A percentile compares a stretch with the other conserved stretches of the same genome.
phyloP scores from a whole-genome alignment of 1,139 yeast genomes.

The Taphrina deformans region DNA sequence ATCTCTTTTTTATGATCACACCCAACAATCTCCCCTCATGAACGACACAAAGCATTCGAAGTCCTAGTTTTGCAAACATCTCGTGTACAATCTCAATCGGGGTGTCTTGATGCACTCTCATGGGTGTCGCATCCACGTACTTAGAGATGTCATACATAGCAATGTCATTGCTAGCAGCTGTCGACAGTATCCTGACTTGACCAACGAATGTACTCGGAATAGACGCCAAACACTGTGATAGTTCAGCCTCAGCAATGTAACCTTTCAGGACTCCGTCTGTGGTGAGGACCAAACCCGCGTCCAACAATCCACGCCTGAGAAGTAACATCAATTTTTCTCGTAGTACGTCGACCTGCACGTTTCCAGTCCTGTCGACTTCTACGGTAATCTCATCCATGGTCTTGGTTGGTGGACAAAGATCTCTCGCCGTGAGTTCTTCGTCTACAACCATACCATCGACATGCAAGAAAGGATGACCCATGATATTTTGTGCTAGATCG shows the following conservation, averaged over 20 bases:
- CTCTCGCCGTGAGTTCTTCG: slow-evolving; percentile 12
- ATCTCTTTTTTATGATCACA: slow-evolving; percentile 18
- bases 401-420: slow-evolving; percentile 17
- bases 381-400: slow-evolving; percentile 21
- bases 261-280: slow-evolving; percentile 29
- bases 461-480: slow-evolving; percentile 28
- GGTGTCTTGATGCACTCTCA: slow-evolving; percentile 34
- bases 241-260: slow-evolving; percentile 30
- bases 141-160: not conserved
- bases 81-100: slow-evolving; percentile 35
- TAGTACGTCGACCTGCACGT: not conserved
- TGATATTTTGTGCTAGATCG: slow-evolving; percentile 27
- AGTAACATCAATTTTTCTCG: slow-evolving; percentile 14
- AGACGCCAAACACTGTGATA: not conserved
- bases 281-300: slow-evolving; percentile 33
- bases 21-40: slow-evolving; percentile 30
- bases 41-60: slow-evolving; percentile 32
- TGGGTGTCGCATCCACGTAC: slow-evolving; percentile 30
- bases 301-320: slow-evolving; percentile 11
- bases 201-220: slow-evolving; percentile 1
- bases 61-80: slow-evolving; percentile 35
- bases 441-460: slow-evolving; percentile 9
- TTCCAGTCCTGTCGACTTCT: not conserved
- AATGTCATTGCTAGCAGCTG: not conserved
- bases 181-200: not conserved